Base-by-base conservation (phyloP, 1,284 basidiomycete genomes). In the Prillingera fragicola region DNA sequence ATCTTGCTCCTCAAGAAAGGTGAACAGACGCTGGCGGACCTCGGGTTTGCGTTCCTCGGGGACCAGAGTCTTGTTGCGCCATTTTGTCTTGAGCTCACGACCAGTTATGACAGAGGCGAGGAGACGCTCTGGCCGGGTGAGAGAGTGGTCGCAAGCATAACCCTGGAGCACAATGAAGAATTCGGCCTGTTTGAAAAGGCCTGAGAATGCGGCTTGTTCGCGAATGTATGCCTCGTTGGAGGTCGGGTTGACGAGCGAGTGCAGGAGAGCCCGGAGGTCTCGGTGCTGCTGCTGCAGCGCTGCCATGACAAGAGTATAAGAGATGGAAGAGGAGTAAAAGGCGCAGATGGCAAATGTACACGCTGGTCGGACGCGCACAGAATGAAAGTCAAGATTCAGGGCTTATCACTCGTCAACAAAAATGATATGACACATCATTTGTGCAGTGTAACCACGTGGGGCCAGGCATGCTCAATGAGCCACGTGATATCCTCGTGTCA, bases 61-160 rank as follows among this genome's bases (percentile, higher is more conserved):
- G 1, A 70, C 59, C 10, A 71, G 45, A 57, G 57, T 42, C 53
- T 69, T 70, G 48, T 59, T 66, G 35, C 70, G 59, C 70, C 70
- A 72, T 43, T 70, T 72, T 4, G 60, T 68, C 48, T 65, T 66
- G 27, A 70, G 53, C 52, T 72, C 70, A 32, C 69, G 50, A 5
- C 60, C 65, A 1, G 69, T 63, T 22, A 70, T 60, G 22, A 70
- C 54, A 5, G 63, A 65, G 8, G 67, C 62, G 35, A 72, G 55
- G 9, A 63, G 58, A 15, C 70, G 50, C 39, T 71, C 65, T 21
- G 55, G 59, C 24, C 60, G 56, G 4, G 55, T 43, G 10, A 69
- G 45, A 1, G 56, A 53, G 15, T 49, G 48, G 43, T 70, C 63
- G 8, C 55, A 57, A 7, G 67, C 62, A 15, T 62, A 52, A 15